A percentile compares a stretch with the other conserved stretches of the same genome.
Conservation (phyloP, 495 filamentous ascomycete genomes). For the Hypoxylon trugodes region DNA sequence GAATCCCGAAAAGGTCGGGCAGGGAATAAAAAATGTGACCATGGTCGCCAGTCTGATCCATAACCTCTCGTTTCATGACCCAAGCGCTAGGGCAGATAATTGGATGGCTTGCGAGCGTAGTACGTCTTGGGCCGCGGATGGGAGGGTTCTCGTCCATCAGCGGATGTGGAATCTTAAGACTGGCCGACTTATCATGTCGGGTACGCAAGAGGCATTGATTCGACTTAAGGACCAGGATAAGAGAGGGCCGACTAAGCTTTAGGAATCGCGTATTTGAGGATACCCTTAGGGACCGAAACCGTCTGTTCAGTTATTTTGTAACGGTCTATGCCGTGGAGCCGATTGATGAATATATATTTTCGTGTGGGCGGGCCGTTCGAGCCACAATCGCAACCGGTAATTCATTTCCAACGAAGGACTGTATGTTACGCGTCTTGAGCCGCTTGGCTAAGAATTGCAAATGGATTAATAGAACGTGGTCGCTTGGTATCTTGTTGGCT, state of each 20-base stretch:
- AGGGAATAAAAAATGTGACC: neutral
- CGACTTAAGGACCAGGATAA: neutral
- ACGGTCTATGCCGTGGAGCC: no score
- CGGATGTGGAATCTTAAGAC: neutral
- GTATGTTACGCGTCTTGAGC: constrained; percentile 15
- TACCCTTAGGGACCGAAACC: no score
- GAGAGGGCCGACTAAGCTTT: no score
- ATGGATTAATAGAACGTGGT: constrained; percentile 32
- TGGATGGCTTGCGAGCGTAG: neutral
- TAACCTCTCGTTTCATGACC: neutral
- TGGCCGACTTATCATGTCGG: neutral
- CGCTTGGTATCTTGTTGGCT: constrained; percentile 8
- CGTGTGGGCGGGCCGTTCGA: no score
- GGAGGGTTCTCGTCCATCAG: neutral
- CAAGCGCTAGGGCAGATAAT: neutral
- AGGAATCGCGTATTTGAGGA: no score
- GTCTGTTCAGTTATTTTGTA: no score
- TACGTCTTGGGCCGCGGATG: neutral
- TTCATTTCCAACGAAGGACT: neutral
- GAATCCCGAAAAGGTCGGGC: neutral
- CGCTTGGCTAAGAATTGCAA: constrained; percentile 30
- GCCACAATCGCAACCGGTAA: no score
- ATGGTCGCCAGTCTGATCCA: neutral
- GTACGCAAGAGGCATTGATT: neutral
- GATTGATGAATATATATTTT: no score